Conservation (phyloP, 257 asterid species). For the Perilla frutescens region DNA sequence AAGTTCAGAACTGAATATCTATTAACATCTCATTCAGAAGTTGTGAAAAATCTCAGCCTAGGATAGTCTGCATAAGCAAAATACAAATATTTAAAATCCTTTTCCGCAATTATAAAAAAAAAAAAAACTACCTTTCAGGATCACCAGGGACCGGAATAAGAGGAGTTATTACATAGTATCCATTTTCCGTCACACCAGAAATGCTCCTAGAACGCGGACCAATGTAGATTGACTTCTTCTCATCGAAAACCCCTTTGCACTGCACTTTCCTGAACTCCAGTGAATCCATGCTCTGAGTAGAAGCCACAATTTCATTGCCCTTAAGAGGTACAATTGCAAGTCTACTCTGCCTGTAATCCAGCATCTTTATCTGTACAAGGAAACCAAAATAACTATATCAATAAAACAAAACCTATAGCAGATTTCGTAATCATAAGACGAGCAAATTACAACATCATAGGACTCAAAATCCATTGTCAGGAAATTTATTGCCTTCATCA, state of each 20-base stretch:
- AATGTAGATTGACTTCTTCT: constrained; percentile 70
- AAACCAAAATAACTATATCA: constrained; percentile 17
- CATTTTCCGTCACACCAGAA: constrained; percentile 96
- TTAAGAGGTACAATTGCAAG: constrained; percentile 67
- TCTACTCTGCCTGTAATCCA: constrained; percentile 75
- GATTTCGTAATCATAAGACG: constrained; percentile 1
- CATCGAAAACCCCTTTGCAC: constrained; percentile 82
- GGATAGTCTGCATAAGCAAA: neutral
- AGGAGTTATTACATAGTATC: constrained; percentile 86
- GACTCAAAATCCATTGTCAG: neutral
- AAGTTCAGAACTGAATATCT: constrained; percentile 8
- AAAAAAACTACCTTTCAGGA: constrained; percentile 62
- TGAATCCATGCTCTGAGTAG: constrained; percentile 50
- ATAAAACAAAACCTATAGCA: neutral
- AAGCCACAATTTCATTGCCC: constrained; percentile 52
- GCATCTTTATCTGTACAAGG: constrained; percentile 64
- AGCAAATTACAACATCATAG: constrained; percentile 23
- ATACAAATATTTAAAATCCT: no score
- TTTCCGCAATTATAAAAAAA: no score
- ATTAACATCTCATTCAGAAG: neutral
- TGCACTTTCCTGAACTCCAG: constrained; percentile 81
- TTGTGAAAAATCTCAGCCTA: constrained; percentile 17
- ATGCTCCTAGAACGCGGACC: constrained; percentile 99
- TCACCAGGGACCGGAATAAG: constrained; percentile 65
- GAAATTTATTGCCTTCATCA: constrained; percentile 13